A percentile compares a stretch with the other conserved stretches of the same genome.
phyloP scores from a whole-genome alignment of 305 asterid species.

The Salvia sclarea region DNA sequence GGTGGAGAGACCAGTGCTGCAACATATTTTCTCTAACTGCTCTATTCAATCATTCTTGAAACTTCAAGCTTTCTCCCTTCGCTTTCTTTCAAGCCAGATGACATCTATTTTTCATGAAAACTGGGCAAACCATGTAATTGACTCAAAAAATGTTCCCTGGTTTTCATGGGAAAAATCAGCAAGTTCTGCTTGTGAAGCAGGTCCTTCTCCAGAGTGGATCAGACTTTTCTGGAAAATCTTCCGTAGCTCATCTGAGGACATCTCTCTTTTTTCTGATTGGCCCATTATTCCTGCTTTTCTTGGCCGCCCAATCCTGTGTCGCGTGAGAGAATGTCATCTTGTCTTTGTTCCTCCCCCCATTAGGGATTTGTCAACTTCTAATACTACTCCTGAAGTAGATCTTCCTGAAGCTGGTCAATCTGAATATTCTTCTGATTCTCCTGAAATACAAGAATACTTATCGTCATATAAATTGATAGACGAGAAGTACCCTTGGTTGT shows the following conservation, averaged over 20 bases:
- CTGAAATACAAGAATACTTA: constrained; percentile 44
- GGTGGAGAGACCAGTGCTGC: constrained; percentile 72
- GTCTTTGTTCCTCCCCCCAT: constrained; percentile 70
- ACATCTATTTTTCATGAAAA: constrained; percentile 67
- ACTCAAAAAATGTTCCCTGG: constrained; percentile 83
- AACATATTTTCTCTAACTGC: constrained; percentile 58
- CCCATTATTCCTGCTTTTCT: constrained; percentile 96
- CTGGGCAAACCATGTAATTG: constrained; percentile 74
- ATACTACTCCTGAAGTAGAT: constrained; percentile 44
- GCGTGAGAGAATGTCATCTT: constrained; percentile 76
- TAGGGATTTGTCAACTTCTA: constrained; percentile 34
- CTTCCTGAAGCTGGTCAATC: constrained; percentile 43
- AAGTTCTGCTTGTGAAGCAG: constrained; percentile 61
- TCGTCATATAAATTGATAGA: constrained; percentile 53
- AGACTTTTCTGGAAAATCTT: constrained; percentile 83
- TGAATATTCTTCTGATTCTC: constrained; percentile 46
- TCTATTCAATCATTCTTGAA: constrained; percentile 64
- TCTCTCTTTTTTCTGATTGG: constrained; percentile 89
- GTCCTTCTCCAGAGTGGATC: constrained; percentile 92
- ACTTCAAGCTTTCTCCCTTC: constrained; percentile 69
- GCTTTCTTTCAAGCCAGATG: constrained; percentile 77
- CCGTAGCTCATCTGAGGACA: constrained; percentile 63
- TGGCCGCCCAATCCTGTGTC: constrained; percentile 92
- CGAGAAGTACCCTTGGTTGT: constrained; percentile 82
- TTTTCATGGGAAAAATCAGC: constrained; percentile 83